phyloP scores from a whole-genome alignment of 2,329 filamentous ascomycete species.

The Xylariaceae sp. region DNA sequence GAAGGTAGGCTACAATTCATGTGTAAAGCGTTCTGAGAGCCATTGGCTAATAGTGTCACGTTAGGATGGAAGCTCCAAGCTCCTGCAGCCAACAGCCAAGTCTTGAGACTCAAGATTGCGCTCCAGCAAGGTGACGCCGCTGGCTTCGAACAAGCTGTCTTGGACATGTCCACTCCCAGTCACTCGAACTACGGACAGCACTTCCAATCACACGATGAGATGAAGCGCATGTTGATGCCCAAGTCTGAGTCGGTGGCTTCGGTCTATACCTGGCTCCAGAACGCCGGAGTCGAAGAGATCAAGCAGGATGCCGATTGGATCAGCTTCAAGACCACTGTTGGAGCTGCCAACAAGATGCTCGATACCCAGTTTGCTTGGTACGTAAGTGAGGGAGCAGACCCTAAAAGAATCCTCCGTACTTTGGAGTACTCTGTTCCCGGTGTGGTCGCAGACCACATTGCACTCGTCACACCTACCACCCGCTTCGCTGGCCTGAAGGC shows the following conservation, averaged over 20 bases:
- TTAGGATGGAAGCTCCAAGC: constrained; percentile 21
- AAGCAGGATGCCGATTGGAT: constrained; percentile 20
- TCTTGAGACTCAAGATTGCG: constrained; percentile 19
- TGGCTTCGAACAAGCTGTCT: constrained; percentile 20
- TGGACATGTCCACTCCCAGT: constrained; percentile 20
- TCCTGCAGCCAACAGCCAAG: constrained; percentile 16
- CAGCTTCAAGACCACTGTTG: constrained; percentile 20
- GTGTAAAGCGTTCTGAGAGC: not conserved
- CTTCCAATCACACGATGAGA: constrained; percentile 22
- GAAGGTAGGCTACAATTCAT: constrained; percentile 13
- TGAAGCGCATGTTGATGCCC: constrained; percentile 22
- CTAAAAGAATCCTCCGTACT: constrained; percentile 16
- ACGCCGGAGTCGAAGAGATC: constrained; percentile 14
- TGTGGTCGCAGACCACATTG: constrained; percentile 14
- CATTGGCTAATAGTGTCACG: not conserved
- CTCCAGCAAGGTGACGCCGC: constrained; percentile 18
- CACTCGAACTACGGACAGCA: constrained; percentile 20
- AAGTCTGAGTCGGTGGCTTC: constrained; percentile 17
- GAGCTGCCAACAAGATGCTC: constrained; percentile 20
- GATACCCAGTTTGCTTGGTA: constrained; percentile 21
- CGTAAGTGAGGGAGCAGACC: constrained; percentile 15
- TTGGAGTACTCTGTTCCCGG: constrained; percentile 19
- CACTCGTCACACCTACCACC: constrained; percentile 20
- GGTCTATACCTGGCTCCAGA: constrained; percentile 16
- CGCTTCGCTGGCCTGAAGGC: constrained; percentile 15